A percentile compares a stretch with the other conserved stretches of the same genome.
Evolutionary conservation across 139 green algal species (phyloP).

Genomic region (Micractinium conductrix): DNA sequence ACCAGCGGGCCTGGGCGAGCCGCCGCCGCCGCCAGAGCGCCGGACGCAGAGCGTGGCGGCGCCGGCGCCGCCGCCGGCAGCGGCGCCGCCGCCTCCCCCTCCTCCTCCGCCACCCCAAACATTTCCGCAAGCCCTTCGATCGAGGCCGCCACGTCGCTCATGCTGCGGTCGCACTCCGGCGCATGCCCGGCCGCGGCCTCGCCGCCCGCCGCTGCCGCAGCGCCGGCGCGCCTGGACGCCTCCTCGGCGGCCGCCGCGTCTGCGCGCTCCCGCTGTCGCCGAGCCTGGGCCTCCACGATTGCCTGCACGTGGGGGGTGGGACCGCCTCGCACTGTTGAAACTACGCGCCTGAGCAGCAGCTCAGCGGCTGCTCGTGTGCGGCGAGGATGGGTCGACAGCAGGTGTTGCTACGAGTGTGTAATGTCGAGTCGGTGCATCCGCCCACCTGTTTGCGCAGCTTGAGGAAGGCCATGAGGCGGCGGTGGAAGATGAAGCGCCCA

Average conservation of each 20-base stretch:
- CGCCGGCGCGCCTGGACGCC: neutral
- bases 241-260: neutral
- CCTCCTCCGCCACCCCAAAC: neutral
- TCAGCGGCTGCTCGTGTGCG: too few species aligned
- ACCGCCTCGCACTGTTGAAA: too few species aligned
- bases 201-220: neutral
- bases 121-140: neutral
- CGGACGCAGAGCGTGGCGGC: neutral
- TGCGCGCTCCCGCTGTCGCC: too few species aligned
- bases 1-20: too few species aligned
- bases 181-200: neutral
- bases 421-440: too few species aligned
- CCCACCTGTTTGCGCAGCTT: neutral
- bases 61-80: neutral
- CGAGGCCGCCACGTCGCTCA: neutral
- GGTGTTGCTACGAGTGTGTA: too few species aligned
- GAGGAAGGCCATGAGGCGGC: neutral
- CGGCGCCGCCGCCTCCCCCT: neutral
- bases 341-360: too few species aligned
- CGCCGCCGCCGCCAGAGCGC: too few species aligned
- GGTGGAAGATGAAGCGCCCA: slow-evolving; percentile 6
- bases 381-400: too few species aligned
- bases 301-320: too few species aligned
- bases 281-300: too few species aligned
- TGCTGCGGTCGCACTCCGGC: neutral